Percentiles rank a stretch among this genome's conserved stretches.
phyloP scores from a whole-genome alignment of 164 flowering plant species.

The Santalum album region DNA sequence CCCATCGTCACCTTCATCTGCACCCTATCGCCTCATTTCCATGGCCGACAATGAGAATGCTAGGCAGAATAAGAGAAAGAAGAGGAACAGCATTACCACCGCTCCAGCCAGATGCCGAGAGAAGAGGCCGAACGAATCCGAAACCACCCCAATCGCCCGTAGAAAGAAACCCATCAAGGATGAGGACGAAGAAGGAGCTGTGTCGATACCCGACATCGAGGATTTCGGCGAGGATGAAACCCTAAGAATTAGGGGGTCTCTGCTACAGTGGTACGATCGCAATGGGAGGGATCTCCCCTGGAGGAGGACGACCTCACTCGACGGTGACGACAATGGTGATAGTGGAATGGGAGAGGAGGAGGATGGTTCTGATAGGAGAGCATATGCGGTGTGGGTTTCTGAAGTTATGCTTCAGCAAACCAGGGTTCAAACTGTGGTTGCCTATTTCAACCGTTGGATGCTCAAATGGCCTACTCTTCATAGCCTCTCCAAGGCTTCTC shows the following conservation, averaged over 20 bases:
- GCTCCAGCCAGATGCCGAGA: too few relatives aligned
- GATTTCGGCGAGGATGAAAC: not conserved
- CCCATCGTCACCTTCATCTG: too few relatives aligned
- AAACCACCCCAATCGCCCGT: not conserved
- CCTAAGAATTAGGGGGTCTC: conserved; percentile 32
- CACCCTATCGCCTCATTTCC: not conserved
- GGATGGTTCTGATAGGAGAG: conserved; percentile 31
- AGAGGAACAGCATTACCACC: too few relatives aligned
- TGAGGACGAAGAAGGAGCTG: not conserved
- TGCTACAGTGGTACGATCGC: conserved; percentile 49
- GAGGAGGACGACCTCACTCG: conserved; percentile 20
- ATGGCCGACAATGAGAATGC: not conserved
- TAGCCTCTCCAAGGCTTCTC: conserved; percentile 72
- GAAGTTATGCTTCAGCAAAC: conserved; percentile 98
- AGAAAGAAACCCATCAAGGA: not conserved
- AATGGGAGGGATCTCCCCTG: conserved; percentile 66
- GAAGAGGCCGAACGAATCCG: too few relatives aligned
- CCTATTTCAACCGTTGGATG: conserved; percentile 85
- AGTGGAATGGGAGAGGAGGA: conserved; percentile 2
- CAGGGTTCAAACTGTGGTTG: conserved; percentile 66
- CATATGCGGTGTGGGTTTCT: conserved; percentile 96
- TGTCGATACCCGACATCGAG: not conserved
- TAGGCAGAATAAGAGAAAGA: not conserved
- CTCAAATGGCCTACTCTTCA: conserved; percentile 78
- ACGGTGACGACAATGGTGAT: conserved; percentile 11